Evolutionary conservation across 345 rosid genomes (phyloP).

Genomic region (Reutealis trisperma): DNA sequence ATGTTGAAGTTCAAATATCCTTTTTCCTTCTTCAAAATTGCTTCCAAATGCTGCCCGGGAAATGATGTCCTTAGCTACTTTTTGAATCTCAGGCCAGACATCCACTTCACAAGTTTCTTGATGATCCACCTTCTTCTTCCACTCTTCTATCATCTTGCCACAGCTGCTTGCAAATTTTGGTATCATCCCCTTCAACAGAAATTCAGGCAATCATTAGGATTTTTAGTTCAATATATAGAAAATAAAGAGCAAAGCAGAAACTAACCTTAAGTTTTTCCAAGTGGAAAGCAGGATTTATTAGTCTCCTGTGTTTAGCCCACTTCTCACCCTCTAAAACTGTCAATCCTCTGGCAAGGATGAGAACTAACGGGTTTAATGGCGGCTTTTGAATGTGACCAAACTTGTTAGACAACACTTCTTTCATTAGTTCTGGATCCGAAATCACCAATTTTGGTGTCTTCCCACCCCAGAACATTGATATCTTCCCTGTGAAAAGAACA

Average conservation of each 20-base stretch:
- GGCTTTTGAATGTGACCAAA: constrained; percentile 50
- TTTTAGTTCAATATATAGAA: background rate
- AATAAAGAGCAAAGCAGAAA: background rate
- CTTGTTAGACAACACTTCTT: constrained; percentile 47
- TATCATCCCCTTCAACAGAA: constrained; percentile 36
- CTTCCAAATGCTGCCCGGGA: constrained; percentile 56
- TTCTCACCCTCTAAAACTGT: constrained; percentile 43
- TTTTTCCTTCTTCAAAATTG: constrained; percentile 53
- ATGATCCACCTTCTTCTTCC: constrained; percentile 36
- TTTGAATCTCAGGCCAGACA: constrained; percentile 48
- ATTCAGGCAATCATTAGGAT: background rate
- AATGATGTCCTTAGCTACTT: constrained; percentile 45
- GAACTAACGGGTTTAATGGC: constrained; percentile 33
- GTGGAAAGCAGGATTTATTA: constrained; percentile 53
- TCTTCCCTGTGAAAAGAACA: constrained; percentile 38
- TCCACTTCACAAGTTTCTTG: constrained; percentile 44
- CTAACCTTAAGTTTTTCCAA: constrained; percentile 47
- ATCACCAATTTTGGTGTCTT: constrained; percentile 46
- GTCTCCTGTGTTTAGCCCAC: constrained; percentile 49
- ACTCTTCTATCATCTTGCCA: constrained; percentile 34
- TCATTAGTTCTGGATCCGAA: constrained; percentile 43
- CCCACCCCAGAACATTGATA: constrained; percentile 44
- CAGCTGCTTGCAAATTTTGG: constrained; percentile 41
- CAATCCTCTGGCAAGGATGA: constrained; percentile 34
- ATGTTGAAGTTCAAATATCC: constrained; percentile 43